phyloP scores from a whole-genome alignment of 129 eudicot species.

The Tagetes patula region DNA sequence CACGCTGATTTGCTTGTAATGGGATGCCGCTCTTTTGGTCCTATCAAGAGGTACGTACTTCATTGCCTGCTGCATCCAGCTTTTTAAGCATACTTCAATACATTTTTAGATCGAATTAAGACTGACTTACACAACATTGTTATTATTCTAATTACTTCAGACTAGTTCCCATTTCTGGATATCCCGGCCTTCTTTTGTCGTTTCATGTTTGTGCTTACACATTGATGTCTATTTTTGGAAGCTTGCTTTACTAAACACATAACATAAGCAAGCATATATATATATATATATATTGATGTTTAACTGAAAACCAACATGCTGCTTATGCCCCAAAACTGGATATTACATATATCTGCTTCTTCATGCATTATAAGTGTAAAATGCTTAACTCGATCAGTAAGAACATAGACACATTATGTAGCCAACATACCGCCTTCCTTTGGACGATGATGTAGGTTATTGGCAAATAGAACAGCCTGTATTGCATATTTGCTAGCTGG shows the following conservation, averaged over 20 bases:
- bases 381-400: background rate
- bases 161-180: too few species aligned
- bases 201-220: background rate
- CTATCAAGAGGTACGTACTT: conserved; percentile 59
- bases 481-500: background rate
- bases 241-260: background rate
- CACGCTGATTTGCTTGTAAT: conserved; percentile 77
- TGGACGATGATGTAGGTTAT: background rate
- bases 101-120: background rate
- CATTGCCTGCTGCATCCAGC: conserved; percentile 17
- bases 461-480: background rate
- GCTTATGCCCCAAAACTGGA: conserved; percentile 6
- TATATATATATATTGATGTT: too few species aligned
- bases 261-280: background rate
- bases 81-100: too few species aligned
- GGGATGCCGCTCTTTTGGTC: conserved; percentile 85
- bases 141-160: background rate
- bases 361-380: background rate
- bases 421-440: background rate
- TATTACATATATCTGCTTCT: background rate
- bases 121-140: background rate
- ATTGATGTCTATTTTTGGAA: background rate
- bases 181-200: background rate
- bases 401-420: background rate
- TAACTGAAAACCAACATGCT: background rate